Evolutionary conservation across 169 alveolate species (phyloP).

Genomic region (Eimeria maxima): DNA sequence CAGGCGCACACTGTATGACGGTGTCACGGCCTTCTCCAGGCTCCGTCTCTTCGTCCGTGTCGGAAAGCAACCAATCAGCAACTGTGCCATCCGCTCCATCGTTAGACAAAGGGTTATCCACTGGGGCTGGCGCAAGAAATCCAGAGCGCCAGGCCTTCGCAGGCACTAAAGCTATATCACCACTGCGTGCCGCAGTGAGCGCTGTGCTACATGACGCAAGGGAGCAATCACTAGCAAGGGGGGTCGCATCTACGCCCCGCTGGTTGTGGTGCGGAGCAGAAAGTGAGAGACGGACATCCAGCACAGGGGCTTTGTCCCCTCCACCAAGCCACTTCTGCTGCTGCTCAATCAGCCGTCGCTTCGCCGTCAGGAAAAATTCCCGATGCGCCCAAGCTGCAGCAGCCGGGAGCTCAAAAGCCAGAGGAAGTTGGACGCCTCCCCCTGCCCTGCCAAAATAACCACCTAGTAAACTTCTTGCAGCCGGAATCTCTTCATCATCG

Average conservation of each 20-base stretch:
- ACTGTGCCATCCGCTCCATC: constrained; percentile 70
- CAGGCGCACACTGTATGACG: constrained; percentile 52
- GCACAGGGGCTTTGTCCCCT: constrained; percentile 77
- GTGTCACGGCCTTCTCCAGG: constrained; percentile 61
- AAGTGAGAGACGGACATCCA: constrained; percentile 70
- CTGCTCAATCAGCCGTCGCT: constrained; percentile 79
- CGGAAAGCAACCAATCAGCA: constrained; percentile 75
- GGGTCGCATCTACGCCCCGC: constrained; percentile 77
- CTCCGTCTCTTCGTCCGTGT: constrained; percentile 74
- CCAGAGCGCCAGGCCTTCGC: constrained; percentile 62
- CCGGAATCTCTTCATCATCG: background rate
- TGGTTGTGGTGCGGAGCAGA: constrained; percentile 64
- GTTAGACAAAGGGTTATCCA: constrained; percentile 14
- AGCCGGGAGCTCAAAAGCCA: constrained; percentile 75
- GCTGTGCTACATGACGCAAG: constrained; percentile 76
- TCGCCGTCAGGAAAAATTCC: constrained; percentile 66
- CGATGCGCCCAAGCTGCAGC: constrained; percentile 80
- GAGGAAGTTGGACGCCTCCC: constrained; percentile 70
- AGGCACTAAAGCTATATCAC: constrained; percentile 8
- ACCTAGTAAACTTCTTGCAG: constrained; percentile 39
- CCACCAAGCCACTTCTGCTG: constrained; percentile 78
- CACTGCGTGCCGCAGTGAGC: constrained; percentile 69
- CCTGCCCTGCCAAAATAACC: constrained; percentile 76
- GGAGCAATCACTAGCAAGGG: constrained; percentile 73
- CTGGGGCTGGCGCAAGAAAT: background rate